A percentile compares a stretch with the other conserved stretches of the same genome.
Evolutionary conservation across 495 filamentous ascomycete genomes (phyloP).

Genomic region (Penicillium paradoxum): DNA sequence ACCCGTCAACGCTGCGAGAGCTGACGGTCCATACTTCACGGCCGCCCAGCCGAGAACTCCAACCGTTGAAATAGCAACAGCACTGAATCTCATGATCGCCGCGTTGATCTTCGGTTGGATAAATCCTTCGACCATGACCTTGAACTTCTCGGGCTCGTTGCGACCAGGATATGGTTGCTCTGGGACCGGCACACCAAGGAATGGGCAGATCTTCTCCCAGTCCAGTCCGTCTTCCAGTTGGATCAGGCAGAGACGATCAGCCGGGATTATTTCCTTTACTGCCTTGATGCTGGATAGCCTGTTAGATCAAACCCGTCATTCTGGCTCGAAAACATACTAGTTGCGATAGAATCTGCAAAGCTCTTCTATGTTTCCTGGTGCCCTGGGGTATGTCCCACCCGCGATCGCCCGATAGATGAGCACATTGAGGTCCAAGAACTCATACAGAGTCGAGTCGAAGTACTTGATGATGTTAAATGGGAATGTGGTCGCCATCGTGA

Average conservation of each 20-base stretch:
- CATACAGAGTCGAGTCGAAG: constrained; percentile 12
- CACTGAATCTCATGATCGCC: constrained; percentile 11
- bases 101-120: constrained; percentile 9
- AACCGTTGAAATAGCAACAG: constrained; percentile 5
- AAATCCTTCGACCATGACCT: constrained; percentile 8
- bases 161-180: constrained; percentile 19
- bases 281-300: constrained; percentile 13
- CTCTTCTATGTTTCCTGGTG: constrained; percentile 1
- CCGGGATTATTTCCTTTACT: constrained; percentile 17
- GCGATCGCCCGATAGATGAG: constrained; percentile 8
- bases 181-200: constrained; percentile 20
- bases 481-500: constrained; percentile 1
- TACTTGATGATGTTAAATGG: constrained; percentile 21
- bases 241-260: constrained; percentile 18
- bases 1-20: background rate
- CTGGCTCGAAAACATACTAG: constrained; percentile 14
- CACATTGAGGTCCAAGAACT: constrained; percentile 13
- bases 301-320: background rate
- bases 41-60: constrained; percentile 11
- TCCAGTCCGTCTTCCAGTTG: constrained; percentile 19
- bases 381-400: background rate
- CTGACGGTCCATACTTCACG: constrained; percentile 9
- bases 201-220: constrained; percentile 27
- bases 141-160: constrained; percentile 25
- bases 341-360: constrained; percentile 12